Conservation (phyloP, 306 rosid genomes). For the Clitoria ternatea region DNA sequence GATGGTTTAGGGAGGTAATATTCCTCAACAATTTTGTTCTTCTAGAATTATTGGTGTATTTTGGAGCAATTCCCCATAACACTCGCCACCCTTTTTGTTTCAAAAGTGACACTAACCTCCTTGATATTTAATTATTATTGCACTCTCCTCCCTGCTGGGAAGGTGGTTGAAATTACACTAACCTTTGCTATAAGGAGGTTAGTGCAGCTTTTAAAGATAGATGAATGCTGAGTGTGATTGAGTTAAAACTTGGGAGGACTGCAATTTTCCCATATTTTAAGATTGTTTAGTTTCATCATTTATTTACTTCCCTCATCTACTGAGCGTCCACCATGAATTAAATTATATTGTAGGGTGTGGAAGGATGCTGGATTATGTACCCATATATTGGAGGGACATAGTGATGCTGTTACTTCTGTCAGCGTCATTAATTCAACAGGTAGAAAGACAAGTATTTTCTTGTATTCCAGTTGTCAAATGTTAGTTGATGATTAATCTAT, state of each 20-base stretch:
- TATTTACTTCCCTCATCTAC: slow-evolving; percentile 5
- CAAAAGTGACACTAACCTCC: no score
- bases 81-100: no score
- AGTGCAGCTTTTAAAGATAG: no score
- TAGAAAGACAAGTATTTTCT: slow-evolving; percentile 15
- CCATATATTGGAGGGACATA: slow-evolving; percentile 80
- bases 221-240: no score
- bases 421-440: slow-evolving; percentile 59
- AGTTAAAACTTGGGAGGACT: no score
- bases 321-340: neutral
- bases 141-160: no score
- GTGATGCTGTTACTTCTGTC: slow-evolving; percentile 67
- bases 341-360: slow-evolving; percentile 61
- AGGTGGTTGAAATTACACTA: no score
- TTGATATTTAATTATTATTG: no score
- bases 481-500: neutral
- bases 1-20: slow-evolving; percentile 87
- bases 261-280: no score
- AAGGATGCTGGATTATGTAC: slow-evolving; percentile 67
- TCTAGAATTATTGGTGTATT: neutral
- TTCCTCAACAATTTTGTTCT: neutral
- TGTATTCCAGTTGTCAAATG: neutral
- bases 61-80: no score
- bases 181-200: no score
- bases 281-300: neutral